Conservation (phyloP, 2,329 filamentous ascomycete genomes). For the Colletotrichum cuscutae region DNA sequence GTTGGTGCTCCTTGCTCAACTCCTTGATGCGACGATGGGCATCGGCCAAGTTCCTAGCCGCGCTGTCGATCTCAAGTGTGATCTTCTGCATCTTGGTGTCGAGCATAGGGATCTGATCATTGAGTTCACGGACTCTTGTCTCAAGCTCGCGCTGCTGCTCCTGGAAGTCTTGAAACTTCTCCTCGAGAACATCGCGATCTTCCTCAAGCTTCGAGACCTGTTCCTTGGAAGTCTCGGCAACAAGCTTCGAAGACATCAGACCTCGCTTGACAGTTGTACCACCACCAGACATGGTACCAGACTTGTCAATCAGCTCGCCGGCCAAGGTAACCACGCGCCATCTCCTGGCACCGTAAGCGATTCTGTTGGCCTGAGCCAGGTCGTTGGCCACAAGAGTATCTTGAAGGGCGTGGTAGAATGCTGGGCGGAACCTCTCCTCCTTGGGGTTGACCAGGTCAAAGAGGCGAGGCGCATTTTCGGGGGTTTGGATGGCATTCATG, state of each 20-base stretch:
- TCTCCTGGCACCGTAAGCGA: slow-evolving; percentile 91
- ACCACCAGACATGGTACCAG: slow-evolving; percentile 98
- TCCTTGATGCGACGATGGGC: slow-evolving; percentile 88
- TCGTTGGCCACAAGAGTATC: slow-evolving; percentile 95
- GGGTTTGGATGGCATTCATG: slow-evolving; percentile 83
- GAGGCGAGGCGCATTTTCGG: slow-evolving; percentile 89
- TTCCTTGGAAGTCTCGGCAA: slow-evolving; percentile 87
- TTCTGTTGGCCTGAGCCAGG: slow-evolving; percentile 94
- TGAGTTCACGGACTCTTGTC: slow-evolving; percentile 74
- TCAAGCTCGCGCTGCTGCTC: slow-evolving; percentile 86
- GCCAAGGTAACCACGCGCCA: slow-evolving; percentile 98
- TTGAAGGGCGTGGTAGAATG: slow-evolving; percentile 95
- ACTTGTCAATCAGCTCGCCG: slow-evolving; percentile 96
- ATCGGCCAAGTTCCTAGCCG: slow-evolving; percentile 85
- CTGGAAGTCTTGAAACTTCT: slow-evolving; percentile 85
- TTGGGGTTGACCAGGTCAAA: slow-evolving; percentile 94
- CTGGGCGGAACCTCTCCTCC: slow-evolving; percentile 85
- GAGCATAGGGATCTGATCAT: slow-evolving; percentile 82
- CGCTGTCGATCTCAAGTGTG: slow-evolving; percentile 86
- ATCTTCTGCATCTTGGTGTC: slow-evolving; percentile 95
- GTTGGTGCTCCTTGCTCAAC: slow-evolving; percentile 81
- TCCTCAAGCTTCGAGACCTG: slow-evolving; percentile 88
- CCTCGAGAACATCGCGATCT: slow-evolving; percentile 86
- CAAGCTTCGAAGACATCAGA: slow-evolving; percentile 95
- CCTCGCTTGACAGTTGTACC: slow-evolving; percentile 90